Evolutionary conservation across 345 rosid genomes (phyloP).

Genomic region (Gossypioides kirkii): DNA sequence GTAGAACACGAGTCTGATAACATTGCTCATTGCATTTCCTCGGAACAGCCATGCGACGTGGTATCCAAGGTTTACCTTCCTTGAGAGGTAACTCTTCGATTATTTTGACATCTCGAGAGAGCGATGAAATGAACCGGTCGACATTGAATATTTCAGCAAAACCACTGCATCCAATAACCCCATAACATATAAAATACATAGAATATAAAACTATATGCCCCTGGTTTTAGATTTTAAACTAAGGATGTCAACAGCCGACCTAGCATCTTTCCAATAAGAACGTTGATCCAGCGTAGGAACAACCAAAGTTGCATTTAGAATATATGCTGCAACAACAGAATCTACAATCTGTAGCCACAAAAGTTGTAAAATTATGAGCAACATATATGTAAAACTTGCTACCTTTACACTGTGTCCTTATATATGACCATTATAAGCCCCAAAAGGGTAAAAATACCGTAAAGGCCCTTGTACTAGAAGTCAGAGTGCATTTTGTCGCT

Average conservation of each 20-base stretch:
- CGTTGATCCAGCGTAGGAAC: slow-evolving; percentile 79
- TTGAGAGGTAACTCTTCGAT: slow-evolving; percentile 56
- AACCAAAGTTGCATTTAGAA: slow-evolving; percentile 84
- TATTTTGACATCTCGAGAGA: slow-evolving; percentile 57
- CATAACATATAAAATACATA: slow-evolving; percentile 4
- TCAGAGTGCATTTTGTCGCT: too few relatives aligned
- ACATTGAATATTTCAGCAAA: slow-evolving; percentile 82
- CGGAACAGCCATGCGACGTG: slow-evolving; percentile 66
- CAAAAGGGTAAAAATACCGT: background rate
- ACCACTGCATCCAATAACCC: slow-evolving; percentile 49
- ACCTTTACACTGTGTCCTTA: background rate
- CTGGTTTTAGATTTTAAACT: slow-evolving; percentile 5
- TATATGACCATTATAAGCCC: background rate
- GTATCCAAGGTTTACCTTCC: slow-evolving; percentile 44
- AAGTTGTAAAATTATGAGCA: background rate
- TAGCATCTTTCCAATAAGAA: slow-evolving; percentile 86
- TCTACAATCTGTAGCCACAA: slow-evolving; percentile 64
- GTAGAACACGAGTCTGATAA: slow-evolving; percentile 50
- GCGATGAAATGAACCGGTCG: slow-evolving; percentile 70
- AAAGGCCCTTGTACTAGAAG: too few relatives aligned
- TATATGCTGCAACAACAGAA: slow-evolving; percentile 87
- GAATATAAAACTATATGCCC: slow-evolving; percentile 1
- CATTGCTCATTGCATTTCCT: slow-evolving; percentile 74
- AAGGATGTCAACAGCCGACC: slow-evolving; percentile 34
- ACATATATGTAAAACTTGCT: background rate